phyloP scores from a whole-genome alignment of 106 monocot genomes.

The Dioscorea dumetorum region DNA sequence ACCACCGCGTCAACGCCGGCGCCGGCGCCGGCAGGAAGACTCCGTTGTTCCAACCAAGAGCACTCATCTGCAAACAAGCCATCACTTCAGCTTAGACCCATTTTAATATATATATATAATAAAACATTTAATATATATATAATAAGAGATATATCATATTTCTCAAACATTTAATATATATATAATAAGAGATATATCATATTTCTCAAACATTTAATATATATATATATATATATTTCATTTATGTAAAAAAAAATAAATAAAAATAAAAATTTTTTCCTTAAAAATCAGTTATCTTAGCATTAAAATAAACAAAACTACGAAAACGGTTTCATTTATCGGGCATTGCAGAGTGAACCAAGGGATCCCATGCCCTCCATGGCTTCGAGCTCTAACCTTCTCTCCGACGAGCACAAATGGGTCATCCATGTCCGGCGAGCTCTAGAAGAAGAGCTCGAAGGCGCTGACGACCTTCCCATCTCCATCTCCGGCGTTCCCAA shows the following conservation, averaged over 20 bases:
- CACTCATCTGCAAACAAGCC: slow-evolving; percentile 20
- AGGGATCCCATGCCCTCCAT: not conserved
- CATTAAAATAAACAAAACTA: not conserved
- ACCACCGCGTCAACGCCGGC: not conserved
- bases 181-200: no score
- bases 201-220: no score
- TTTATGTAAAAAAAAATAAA: no score
- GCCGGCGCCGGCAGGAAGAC: not conserved
- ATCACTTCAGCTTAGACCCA: not conserved
- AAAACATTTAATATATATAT: no score
- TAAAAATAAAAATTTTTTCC: no score
- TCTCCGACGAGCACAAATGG: slow-evolving; percentile 49
- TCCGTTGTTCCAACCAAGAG: slow-evolving; percentile 15
- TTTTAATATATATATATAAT: no score
- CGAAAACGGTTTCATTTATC: not conserved
- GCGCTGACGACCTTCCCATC: slow-evolving; percentile 21
- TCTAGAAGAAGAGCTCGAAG: slow-evolving; percentile 38
- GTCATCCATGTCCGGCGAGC: slow-evolving; percentile 27
- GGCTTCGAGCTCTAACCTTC: not conserved
- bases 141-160: no score
- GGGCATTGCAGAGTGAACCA: not conserved
- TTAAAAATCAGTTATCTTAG: no score
- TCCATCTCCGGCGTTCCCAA: slow-evolving; percentile 56
- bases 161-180: no score
- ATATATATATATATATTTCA: no score